Evolutionary conservation across 345 rosid species (phyloP), one percentile per base, ranked within the genome.

Genomic region (Populus davidiana): DNA sequence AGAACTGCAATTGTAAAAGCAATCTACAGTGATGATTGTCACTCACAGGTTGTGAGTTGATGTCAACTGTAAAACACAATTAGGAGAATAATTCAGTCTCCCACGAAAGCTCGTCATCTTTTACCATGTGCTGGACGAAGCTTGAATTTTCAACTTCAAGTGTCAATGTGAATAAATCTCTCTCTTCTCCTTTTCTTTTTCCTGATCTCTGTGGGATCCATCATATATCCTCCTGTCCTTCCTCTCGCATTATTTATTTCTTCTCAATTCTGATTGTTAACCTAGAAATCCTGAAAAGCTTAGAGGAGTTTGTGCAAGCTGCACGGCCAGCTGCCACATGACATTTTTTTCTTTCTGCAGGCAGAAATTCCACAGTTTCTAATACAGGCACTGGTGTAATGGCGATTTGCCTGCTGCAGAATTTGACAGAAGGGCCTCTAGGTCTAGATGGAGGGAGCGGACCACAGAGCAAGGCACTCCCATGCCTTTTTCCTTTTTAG

Each of bases 41-140:
- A 33, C 47, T 29, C 44, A 33, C 47, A 70, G 75, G 43, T 64
- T 71, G 23, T 71, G 75, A 64, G 75, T 52, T 72, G 72, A 50
- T 50, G 56, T 72, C 76, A 50, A 54, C 72, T 78, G 76, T 38
- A 72, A 78, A 65, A 66, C 76, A 66, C 67, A 52, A 50, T 20
- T 65, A 8, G 69, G 38, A 49, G 70, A 52, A 21, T 23, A 29
- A 23, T 59, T 65, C 9, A 63, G 25, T 12, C 39, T 8, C 70
- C 11, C 49, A 64, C 38, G 39, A 71, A 71, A 71, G 50, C 75
- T 47, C 18, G 27, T 35, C 7, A 63, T 71, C 39, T 44, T 44
- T 63, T 70, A 41, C 70, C 1, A 62, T 8, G 25, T n/a, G 23
- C 1, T 10, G 10, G 23, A n/a, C 52, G 33, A 18, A 62, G 9